Evolutionary conservation across 1,284 basidiomycete species (phyloP).

Genomic region (Trametes polyzona): DNA sequence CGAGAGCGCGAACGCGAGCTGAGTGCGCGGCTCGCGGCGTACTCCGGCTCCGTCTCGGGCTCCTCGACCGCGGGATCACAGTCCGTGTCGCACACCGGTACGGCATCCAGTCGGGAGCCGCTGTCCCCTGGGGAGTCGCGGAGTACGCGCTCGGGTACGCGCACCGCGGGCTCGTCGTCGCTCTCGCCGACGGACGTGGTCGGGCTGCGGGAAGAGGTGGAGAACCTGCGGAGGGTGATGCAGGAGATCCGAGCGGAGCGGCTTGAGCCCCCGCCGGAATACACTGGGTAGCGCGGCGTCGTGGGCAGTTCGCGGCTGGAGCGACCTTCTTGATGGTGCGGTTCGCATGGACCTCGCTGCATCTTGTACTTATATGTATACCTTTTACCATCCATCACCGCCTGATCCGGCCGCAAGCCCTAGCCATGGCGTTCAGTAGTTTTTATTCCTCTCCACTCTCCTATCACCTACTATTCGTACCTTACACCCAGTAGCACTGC

Average conservation of each 20-base stretch:
- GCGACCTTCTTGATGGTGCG: background rate
- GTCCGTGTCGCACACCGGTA: slow-evolving; percentile 2
- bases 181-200: slow-evolving; percentile 30
- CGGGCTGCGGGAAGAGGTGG: slow-evolving; percentile 32
- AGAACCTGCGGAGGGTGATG: slow-evolving; percentile 35
- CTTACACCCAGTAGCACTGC: too few relatives aligned
- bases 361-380: background rate
- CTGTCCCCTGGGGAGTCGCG: slow-evolving; percentile 15
- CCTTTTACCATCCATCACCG: too few relatives aligned
- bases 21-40: slow-evolving; percentile 7
- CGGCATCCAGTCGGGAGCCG: slow-evolving; percentile 27
- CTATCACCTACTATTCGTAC: too few relatives aligned
- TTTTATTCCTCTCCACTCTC: too few relatives aligned
- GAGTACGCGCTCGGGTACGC: slow-evolving; percentile 1
- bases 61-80: background rate
- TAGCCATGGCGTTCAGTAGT: too few relatives aligned
- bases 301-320: too few relatives aligned
- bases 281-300: slow-evolving; percentile 5
- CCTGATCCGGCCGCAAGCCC: too few relatives aligned
- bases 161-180: slow-evolving; percentile 1
- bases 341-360: background rate
- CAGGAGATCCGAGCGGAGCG: slow-evolving; percentile 29
- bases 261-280: slow-evolving; percentile 31
- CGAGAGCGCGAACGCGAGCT: slow-evolving; percentile 22
- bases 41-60: slow-evolving; percentile 15